Percentiles rank a stretch among this genome's conserved stretches.
These are phyloP conservation scores for Taiozyma sp. DNA, from an alignment of 1,139 yeast genomes.

Conservation along the genomic window DNA sequence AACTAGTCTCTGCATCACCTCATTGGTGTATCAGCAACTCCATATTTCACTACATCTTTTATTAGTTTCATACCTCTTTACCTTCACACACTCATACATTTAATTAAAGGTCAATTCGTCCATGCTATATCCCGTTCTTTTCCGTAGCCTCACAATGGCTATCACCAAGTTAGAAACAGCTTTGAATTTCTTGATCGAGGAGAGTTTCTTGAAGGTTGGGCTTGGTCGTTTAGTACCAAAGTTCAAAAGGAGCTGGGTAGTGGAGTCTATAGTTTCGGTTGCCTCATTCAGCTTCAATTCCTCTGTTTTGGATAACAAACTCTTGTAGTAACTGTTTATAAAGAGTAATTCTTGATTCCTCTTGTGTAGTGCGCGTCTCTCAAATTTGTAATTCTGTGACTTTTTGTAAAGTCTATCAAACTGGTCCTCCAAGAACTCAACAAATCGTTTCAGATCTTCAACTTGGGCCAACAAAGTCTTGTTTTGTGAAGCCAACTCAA, in stretches of 20 bases:
- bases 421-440: slow-evolving; percentile 16
- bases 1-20: background rate
- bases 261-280: background rate
- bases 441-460: slow-evolving; percentile 13
- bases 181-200: background rate
- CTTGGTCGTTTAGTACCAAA: background rate
- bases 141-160: background rate
- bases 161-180: background rate
- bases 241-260: slow-evolving; percentile 1
- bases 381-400: slow-evolving; percentile 10
- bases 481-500: slow-evolving; percentile 6
- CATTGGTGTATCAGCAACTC: background rate
- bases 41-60: background rate
- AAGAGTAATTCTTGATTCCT: slow-evolving; percentile 6
- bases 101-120: background rate
- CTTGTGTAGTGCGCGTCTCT: slow-evolving; percentile 7
- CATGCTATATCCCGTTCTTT: background rate
- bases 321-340: slow-evolving; percentile 6
- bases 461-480: slow-evolving; percentile 6
- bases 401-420: slow-evolving; percentile 17
- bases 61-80: background rate
- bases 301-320: background rate
- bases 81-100: background rate
- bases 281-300: background rate
- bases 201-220: background rate